These are phyloP conservation scores for Penicillium cosmopolitanum DNA, from an alignment of 495 filamentous ascomycete genomes.

Conservation along the genomic window DNA sequence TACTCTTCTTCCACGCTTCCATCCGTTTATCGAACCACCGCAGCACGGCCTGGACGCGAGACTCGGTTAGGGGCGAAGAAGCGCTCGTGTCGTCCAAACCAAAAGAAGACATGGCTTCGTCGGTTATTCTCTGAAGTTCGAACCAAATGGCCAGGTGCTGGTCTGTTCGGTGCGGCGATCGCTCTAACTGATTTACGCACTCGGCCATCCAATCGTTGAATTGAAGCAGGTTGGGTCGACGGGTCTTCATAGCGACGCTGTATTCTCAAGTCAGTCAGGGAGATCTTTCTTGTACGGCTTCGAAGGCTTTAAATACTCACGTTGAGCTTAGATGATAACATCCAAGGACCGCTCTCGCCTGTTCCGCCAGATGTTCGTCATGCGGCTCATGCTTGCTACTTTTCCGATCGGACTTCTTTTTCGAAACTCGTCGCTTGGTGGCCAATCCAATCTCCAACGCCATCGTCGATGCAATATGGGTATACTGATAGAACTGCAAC, in stretches of 20 bases:
- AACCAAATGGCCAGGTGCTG: conserved; percentile 50
- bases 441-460: conserved; percentile 56
- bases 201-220: conserved; percentile 54
- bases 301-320: conserved; percentile 27
- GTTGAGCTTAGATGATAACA: conserved; percentile 53
- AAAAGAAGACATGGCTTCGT: conserved; percentile 52
- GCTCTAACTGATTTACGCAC: conserved; percentile 45
- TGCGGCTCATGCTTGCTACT: conserved; percentile 21
- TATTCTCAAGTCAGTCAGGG: conserved; percentile 8
- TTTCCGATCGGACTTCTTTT: conserved; percentile 27
- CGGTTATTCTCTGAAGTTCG: conserved; percentile 48
- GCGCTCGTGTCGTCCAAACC: conserved; percentile 54
- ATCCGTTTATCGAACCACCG: conserved; percentile 53
- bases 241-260: conserved; percentile 55
- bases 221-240: conserved; percentile 54
- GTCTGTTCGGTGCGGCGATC: conserved; percentile 43
- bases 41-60: conserved; percentile 48
- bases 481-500: conserved; percentile 58
- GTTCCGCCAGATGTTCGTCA: conserved; percentile 44
- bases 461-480: conserved; percentile 59
- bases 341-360: conserved; percentile 47
- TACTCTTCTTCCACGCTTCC: conserved; percentile 46
- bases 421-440: conserved; percentile 33
- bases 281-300: neutral
- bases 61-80: conserved; percentile 45